Evolutionary conservation across 371 early-diverging fungal species (phyloP).

Genomic region (Smittium culicis): DNA sequence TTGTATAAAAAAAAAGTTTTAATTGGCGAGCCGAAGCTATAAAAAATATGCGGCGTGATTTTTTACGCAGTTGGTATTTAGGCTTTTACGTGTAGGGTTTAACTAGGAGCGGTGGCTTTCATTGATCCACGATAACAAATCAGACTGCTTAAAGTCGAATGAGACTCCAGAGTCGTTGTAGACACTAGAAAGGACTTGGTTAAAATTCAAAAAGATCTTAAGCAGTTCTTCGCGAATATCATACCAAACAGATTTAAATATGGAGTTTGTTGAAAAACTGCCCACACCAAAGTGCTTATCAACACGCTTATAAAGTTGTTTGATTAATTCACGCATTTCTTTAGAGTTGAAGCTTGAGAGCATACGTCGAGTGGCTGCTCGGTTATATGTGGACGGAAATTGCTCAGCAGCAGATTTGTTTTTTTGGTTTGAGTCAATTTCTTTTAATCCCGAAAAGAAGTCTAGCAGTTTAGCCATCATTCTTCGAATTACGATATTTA

Average conservation of each 20-base stretch:
- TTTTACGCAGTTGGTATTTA: too few species aligned
- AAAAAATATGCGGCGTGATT: too few species aligned
- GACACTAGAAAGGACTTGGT: conserved; percentile 59
- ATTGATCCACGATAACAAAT: conserved; percentile 38
- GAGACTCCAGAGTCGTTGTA: conserved; percentile 71
- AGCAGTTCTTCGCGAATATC: conserved; percentile 79
- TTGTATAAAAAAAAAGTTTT: too few species aligned
- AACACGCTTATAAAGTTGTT: conserved; percentile 71
- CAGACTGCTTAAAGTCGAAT: conserved; percentile 79
- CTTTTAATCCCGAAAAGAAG: conserved; percentile 91
- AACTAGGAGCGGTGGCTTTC: conserved; percentile 14
- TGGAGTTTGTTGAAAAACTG: conserved; percentile 32
- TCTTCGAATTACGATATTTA: conserved; percentile 68
- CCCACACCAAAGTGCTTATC: conserved; percentile 85
- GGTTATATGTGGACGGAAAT: conserved; percentile 44
- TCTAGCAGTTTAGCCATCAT: conserved; percentile 78
- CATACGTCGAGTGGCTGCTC: conserved; percentile 69
- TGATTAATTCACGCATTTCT: conserved; percentile 47
- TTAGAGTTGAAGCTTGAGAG: conserved; percentile 67
- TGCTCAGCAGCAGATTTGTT: conserved; percentile 13
- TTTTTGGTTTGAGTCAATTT: conserved; percentile 30
- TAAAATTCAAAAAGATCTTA: conserved; percentile 64
- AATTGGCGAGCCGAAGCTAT: too few species aligned
- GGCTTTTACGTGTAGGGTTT: too few species aligned
- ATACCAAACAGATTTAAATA: conserved; percentile 82